Base-by-base conservation (phyloP, 2,329 filamentous ascomycete genomes). In the Epichloe sp. region DNA sequence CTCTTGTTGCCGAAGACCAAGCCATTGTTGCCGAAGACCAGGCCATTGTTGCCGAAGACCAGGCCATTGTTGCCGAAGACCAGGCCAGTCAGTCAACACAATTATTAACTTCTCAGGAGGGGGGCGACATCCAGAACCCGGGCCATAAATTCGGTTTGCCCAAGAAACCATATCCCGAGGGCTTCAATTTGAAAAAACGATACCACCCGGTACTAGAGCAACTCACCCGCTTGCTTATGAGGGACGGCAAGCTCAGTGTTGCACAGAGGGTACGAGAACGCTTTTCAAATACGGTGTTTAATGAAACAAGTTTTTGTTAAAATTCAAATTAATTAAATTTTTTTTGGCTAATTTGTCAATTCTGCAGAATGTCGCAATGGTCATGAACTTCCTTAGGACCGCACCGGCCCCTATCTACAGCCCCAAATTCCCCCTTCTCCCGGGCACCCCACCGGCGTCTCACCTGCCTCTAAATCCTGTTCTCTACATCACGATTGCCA, bases 191-290 rank as follows among this genome's bases (percentile, higher is more conserved):
- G 60, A 86, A 89, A 68, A 75, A 87, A 64, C 81, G 93, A 61
- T 95, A 97, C 64, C 86, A 96, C 63, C 81, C 87, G 2, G 76
- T 96, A 7, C 74, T 97, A 46, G 75, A 85, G 57, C 93, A 96
- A 71, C 76, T 97, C 60, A 95, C 89, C 17, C 90, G 89, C 65
- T 75, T 95, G 59, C 70, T 98, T 56, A 98, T 97, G 91, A 75
- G 76, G 60, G 80, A 97, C 68, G 93, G 93, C 59, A 94, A 96
- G 74, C 80, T 95, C 65, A 85, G 85, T 63, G 78, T 80, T 66
- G 93, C 93, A n/a, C 88, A 98, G 68, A 82, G 83, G 72, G 89
- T 95, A 76, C 5, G 34, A 44, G 26, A 35, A 12, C 38, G 21
- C 14, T 47, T 38, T 14, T 15, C 3, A 11, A 31, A 31, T 11